Conservation (phyloP, 1,139 yeast species). For the Cylindricascospora bacillispora region DNA sequence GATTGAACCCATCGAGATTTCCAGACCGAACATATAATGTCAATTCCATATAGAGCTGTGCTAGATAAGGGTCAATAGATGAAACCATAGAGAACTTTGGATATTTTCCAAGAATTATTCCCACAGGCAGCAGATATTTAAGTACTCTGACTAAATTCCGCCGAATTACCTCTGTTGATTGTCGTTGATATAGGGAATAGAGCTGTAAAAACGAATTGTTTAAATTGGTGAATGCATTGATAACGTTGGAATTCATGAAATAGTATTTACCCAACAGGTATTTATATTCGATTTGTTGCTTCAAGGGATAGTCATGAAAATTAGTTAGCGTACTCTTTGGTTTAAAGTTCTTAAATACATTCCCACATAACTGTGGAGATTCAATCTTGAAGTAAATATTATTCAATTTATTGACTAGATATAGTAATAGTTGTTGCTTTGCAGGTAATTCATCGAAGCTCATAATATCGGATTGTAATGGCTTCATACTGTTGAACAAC, state of each 20-base stretch:
- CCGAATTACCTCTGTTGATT: slow-evolving; percentile 5
- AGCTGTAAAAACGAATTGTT: slow-evolving; percentile 15
- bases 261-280: slow-evolving; percentile 24
- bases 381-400: slow-evolving; percentile 23
- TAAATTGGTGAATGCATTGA: slow-evolving; percentile 23
- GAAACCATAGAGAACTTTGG: slow-evolving; percentile 13
- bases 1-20: slow-evolving; percentile 13
- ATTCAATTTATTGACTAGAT: slow-evolving; percentile 22
- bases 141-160: slow-evolving; percentile 17
- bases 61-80: slow-evolving; percentile 9
- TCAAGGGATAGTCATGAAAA: slow-evolving; percentile 18
- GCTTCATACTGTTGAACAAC: slow-evolving; percentile 23
- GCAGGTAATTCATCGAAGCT: slow-evolving; percentile 8
- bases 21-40: slow-evolving; percentile 14
- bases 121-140: slow-evolving; percentile 19
- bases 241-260: slow-evolving; percentile 18
- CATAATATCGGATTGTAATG: slow-evolving; percentile 7
- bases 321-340: slow-evolving; percentile 20
- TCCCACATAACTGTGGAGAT: slow-evolving; percentile 25
- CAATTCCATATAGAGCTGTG: slow-evolving; percentile 10
- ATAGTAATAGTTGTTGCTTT: slow-evolving; percentile 20
- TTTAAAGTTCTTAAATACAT: slow-evolving; percentile 24
- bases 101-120: slow-evolving; percentile 19
- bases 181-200: slow-evolving; percentile 4
- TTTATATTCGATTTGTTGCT: slow-evolving; percentile 22